Conservation (phyloP, 768 basidiomycete genomes). For the Leucocoprinus leucothites region DNA sequence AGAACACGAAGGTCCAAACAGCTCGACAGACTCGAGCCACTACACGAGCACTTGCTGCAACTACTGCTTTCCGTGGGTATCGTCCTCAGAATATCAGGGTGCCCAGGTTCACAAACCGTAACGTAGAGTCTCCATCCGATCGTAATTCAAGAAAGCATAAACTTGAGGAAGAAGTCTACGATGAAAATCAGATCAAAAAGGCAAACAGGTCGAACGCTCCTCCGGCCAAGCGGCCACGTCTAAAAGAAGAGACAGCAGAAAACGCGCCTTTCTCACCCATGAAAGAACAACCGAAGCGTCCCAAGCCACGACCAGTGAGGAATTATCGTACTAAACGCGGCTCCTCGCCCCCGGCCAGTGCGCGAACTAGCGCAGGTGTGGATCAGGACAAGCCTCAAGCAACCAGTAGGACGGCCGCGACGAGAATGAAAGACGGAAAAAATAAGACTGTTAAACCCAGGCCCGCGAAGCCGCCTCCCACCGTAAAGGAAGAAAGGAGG, state of each 20-base stretch:
- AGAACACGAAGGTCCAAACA: background rate
- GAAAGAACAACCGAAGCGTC: background rate
- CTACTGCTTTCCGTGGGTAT: background rate
- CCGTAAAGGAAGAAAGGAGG: background rate
- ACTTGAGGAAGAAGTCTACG: background rate
- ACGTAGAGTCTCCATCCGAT: background rate
- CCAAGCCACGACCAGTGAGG: slow-evolving; percentile 19
- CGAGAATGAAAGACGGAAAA: slow-evolving; percentile 6
- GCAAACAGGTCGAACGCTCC: background rate
- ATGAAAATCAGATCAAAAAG: background rate
- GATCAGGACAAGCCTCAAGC: background rate
- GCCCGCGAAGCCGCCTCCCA: background rate
- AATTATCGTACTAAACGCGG: slow-evolving; percentile 32
- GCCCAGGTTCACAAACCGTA: background rate
- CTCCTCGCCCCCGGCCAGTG: slow-evolving; percentile 20
- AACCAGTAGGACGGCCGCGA: background rate
- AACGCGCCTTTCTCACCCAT: background rate
- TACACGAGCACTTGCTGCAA: background rate
- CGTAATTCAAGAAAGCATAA: background rate
- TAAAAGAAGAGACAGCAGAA: slow-evolving; percentile 3
- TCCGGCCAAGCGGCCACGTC: slow-evolving; percentile 6
- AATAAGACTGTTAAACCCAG: background rate
- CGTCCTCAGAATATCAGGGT: background rate
- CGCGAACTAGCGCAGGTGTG: background rate
- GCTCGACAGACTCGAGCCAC: slow-evolving; percentile 2